Base-by-base conservation (phyloP, 1,284 basidiomycete genomes). In the Peniophora sp. region DNA sequence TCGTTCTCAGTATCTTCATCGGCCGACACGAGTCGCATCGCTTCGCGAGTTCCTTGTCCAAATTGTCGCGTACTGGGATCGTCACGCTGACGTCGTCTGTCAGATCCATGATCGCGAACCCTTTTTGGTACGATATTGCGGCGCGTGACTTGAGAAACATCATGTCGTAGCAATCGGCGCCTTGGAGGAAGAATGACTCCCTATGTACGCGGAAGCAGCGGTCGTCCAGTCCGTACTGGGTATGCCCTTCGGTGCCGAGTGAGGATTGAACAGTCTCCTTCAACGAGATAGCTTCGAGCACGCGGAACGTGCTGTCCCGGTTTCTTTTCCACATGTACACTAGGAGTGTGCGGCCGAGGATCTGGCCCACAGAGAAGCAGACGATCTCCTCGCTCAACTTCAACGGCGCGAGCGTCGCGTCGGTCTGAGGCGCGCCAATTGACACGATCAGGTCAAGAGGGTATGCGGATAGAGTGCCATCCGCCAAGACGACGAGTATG, bases 51-150 rank as follows among this genome's bases (percentile, higher is more conserved):
- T 83, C 79, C 47, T 81, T 78, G 2, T 87, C 71, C 6, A 81
- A 76, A 24, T 85, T 76, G 57, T 93, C 89, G 57, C 92, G 89
- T 23, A 80, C 78, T 8, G 90, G 87, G 50, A 97, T 93, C 1
- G 89, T 90, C 1, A 92, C 90, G 60, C 90, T 92, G 68, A 89
- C 87, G 66, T 91, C 83, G 60, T 92, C 85, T 2, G 81, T 81
- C 32, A 98, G n/a, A 64, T 97, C 90, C 90, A 97, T 97, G 60
- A 97, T 96, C 69, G 95, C 92, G 60, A 97, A 96, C n/a, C 92
- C 93, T 61, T 90, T 93, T 2, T 88, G 81, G 58, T 92, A 95
- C 27, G 96, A 78, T 52, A 99, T 88, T 3, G 92, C 92, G 52
- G 98, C 85, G 68, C 87, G 91, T 24, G 88, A 85, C 64, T 92